Evolutionary conservation across 1,139 yeast species (phyloP).

Genomic region (Blastobotrys ciferrii): DNA sequence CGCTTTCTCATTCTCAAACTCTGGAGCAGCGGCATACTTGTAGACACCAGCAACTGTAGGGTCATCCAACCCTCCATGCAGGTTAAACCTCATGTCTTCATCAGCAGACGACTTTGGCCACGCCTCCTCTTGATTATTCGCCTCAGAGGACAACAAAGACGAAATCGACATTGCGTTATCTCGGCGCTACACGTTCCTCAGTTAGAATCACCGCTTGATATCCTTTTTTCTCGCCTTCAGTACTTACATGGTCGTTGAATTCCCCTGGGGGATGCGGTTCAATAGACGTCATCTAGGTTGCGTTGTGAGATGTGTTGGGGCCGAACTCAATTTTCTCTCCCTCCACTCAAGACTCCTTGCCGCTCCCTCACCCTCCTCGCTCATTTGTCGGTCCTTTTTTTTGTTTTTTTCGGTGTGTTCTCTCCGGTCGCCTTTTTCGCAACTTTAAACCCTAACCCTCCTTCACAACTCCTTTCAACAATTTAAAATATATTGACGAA

Average conservation of each 20-base stretch:
- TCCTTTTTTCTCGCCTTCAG: neutral
- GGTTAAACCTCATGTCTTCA: conserved; percentile 18
- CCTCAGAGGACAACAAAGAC: conserved; percentile 24
- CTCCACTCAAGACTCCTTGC: neutral
- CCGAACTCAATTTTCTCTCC: conserved; percentile 1
- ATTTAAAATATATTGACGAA: too few relatives aligned
- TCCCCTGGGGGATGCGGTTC: conserved; percentile 8
- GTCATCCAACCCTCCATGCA: conserved; percentile 13
- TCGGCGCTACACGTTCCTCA: conserved; percentile 16
- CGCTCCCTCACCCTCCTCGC: neutral
- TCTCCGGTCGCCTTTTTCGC: neutral
- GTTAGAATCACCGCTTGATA: neutral
- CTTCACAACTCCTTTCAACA: neutral
- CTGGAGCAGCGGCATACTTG: conserved; percentile 19
- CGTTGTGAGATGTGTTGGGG: conserved; percentile 2
- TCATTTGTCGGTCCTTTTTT: conserved; percentile 1
- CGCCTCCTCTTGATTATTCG: conserved; percentile 10
- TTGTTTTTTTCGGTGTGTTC: neutral
- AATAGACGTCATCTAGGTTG: conserved; percentile 8
- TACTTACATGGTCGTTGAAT: conserved; percentile 8
- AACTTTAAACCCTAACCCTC: neutral
- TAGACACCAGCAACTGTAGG: conserved; percentile 18
- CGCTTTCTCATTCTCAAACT: conserved; percentile 26
- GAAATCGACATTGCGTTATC: conserved; percentile 32
- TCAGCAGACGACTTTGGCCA: conserved; percentile 8